A percentile compares a stretch with the other conserved stretches of the same genome.
Evolutionary conservation across 1,139 yeast genomes (phyloP).

Genomic region (Scheffersomyces quercinus): DNA sequence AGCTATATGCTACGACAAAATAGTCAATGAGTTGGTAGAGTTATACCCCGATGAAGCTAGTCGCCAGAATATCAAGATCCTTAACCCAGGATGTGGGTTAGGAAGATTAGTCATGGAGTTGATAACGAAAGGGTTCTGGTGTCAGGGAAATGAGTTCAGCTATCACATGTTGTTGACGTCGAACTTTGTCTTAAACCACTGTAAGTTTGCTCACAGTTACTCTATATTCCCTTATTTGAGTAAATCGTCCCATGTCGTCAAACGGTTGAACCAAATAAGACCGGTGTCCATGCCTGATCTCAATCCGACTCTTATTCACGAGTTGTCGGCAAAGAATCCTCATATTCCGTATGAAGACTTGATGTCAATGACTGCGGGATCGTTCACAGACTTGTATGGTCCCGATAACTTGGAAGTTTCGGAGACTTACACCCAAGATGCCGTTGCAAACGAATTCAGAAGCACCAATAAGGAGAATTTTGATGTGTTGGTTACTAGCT

Average conservation of each 20-base stretch:
- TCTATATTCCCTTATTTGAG: constrained; percentile 58
- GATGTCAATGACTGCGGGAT: constrained; percentile 81
- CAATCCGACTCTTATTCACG: constrained; percentile 39
- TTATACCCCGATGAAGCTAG: constrained; percentile 41
- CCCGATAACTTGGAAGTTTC: constrained; percentile 40
- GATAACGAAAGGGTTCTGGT: constrained; percentile 63
- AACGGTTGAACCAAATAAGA: constrained; percentile 47
- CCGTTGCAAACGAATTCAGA: constrained; percentile 44
- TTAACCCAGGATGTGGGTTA: constrained; percentile 84
- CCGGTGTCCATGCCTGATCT: constrained; percentile 57
- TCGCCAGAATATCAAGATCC: constrained; percentile 45
- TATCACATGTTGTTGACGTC: constrained; percentile 79
- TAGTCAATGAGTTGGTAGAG: constrained; percentile 45
- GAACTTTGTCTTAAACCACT: constrained; percentile 60
- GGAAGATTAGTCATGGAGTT: constrained; percentile 79
- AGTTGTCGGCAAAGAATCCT: constrained; percentile 30
- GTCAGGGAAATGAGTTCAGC: constrained; percentile 86
- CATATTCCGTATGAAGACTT: constrained; percentile 48
- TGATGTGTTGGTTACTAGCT: constrained; percentile 67
- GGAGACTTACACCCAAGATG: constrained; percentile 39
- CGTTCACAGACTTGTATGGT: constrained; percentile 76
- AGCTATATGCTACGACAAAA: constrained; percentile 40
- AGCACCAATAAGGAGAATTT: constrained; percentile 35
- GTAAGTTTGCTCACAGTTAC: constrained; percentile 37
- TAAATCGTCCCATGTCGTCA: constrained; percentile 47